These are phyloP conservation scores for Dioszegia aurantiaca DNA, from an alignment of 768 basidiomycete species.

Conservation along the genomic window DNA sequence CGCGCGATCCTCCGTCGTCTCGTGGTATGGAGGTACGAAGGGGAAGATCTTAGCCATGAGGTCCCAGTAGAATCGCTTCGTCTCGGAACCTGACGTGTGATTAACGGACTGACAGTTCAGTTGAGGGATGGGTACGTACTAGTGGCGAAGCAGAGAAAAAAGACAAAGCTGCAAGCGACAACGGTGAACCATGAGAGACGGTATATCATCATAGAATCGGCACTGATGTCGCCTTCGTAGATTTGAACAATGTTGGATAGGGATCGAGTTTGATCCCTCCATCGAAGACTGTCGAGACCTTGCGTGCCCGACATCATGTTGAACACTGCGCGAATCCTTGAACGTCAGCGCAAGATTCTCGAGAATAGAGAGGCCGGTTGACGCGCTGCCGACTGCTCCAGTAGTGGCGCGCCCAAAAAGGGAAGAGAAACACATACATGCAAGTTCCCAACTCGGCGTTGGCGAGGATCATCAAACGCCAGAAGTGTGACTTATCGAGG, in stretches of 20 bases:
- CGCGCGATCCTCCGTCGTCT: constrained; percentile 9
- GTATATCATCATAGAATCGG: constrained; percentile 17
- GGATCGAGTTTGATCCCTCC: constrained; percentile 1
- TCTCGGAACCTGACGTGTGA: constrained; percentile 26
- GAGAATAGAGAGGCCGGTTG: too few relatives aligned
- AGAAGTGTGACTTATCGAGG: constrained; percentile 45
- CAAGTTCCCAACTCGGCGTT: constrained; percentile 44
- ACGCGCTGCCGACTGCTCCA: too few relatives aligned
- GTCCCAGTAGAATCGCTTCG: constrained; percentile 37
- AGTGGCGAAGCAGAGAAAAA: constrained; percentile 50
- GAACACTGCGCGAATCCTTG: constrained; percentile 47
- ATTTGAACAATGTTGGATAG: constrained; percentile 34
- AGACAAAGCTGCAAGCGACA: constrained; percentile 42
- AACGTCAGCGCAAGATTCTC: constrained; percentile 2
- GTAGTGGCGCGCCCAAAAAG: background rate
- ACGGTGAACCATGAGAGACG: constrained; percentile 44
- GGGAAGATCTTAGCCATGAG: constrained; percentile 33
- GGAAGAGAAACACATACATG: constrained; percentile 4
- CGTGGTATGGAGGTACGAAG: constrained; percentile 24
- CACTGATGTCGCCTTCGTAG: constrained; percentile 16
- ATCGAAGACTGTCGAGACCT: constrained; percentile 23
- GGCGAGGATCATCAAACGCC: constrained; percentile 38
- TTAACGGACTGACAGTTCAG: background rate
- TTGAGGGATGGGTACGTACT: constrained; percentile 25
- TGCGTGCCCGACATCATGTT: constrained; percentile 47